Evolutionary conservation across 495 filamentous ascomycete genomes (phyloP), one percentile per base, ranked within the genome.

Genomic region (Extremus antarcticus): DNA sequence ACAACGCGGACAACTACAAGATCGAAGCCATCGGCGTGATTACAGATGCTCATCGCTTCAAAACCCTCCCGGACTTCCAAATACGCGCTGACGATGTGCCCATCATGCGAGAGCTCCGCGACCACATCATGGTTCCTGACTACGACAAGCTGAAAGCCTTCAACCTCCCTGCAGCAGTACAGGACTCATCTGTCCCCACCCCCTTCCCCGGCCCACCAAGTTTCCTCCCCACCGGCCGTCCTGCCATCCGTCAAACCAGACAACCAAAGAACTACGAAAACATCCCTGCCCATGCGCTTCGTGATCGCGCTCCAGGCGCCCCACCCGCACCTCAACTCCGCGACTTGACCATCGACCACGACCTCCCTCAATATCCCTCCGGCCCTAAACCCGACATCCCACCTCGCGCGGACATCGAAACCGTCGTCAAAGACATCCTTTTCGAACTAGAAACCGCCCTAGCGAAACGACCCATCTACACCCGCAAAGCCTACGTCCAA

Each of bases 41-140:
- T 49, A 75, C 78, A 25, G 78, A 84, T 41, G 91, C 88, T 9
- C 90, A 97, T 74, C 81, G 91, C 21, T 97, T 92, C 67, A 80
- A 92, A 53, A 48, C 53, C 38, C 74, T 83, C 65, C 78, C 81
- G 20, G 90, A 96, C 65, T 92, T 89, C 63, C 86, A 90, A 53
- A 86, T 81, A 54, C 80, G 85, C 9, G 80, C 81, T 2, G 71
- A 73, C 2, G 66, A 71, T 1, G 79, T 81, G 48, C 65, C 72
- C 0, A 87, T 95, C 64, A 78, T 85, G 58, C 73, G 72, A 15
- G 78, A 79, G 24, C 79, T 92, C 51, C 74, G 77, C 39, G 77
- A 88, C 1, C 69, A 77, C 17, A 73, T 90, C 46, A 61, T 87
- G 0, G 74, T 81, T 9, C 80, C 83, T 50, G 74, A 86, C 40